Conservation (phyloP, 1,284 basidiomycete genomes). For the Cutaneotrichosporon spelunceum region DNA sequence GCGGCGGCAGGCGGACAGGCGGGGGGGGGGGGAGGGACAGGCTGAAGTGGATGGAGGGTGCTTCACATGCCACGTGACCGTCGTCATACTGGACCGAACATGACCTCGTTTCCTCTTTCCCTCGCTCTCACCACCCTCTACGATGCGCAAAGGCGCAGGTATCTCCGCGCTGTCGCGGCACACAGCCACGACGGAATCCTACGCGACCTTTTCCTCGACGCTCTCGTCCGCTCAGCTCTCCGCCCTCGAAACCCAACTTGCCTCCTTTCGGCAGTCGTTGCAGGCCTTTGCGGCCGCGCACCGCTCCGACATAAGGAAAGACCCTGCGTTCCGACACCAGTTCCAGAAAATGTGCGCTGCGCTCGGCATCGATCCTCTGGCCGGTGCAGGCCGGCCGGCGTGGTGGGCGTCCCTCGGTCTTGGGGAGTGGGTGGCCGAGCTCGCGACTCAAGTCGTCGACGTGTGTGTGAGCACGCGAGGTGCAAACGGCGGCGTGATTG, state of each 20-base stretch:
- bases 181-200: slow-evolving; percentile 56
- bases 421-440: slow-evolving; percentile 92
- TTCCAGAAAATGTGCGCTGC: slow-evolving; percentile 96
- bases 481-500: slow-evolving; percentile 86
- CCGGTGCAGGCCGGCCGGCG: slow-evolving; percentile 50
- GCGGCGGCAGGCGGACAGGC: too few species aligned
- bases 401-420: slow-evolving; percentile 81
- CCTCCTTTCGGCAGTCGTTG: slow-evolving; percentile 77
- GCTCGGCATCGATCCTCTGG: slow-evolving; percentile 89
- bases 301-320: slow-evolving; percentile 75
- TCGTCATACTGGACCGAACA: too few species aligned
- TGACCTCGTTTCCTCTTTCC: not conserved
- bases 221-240: slow-evolving; percentile 74
- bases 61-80: too few species aligned
- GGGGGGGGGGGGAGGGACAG: too few species aligned
- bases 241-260: slow-evolving; percentile 74
- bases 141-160: slow-evolving; percentile 56
- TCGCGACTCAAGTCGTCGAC: slow-evolving; percentile 95
- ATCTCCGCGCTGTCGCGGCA: slow-evolving; percentile 55
- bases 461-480: slow-evolving; percentile 86
- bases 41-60: too few species aligned
- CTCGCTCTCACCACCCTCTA: not conserved
- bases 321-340: slow-evolving; percentile 83
- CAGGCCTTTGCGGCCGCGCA: slow-evolving; percentile 77
- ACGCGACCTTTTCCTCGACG: slow-evolving; percentile 71